These are phyloP conservation scores for Fagopyrum tataricum DNA, from an alignment of 148 eudicot genomes.

Conservation along the genomic window DNA sequence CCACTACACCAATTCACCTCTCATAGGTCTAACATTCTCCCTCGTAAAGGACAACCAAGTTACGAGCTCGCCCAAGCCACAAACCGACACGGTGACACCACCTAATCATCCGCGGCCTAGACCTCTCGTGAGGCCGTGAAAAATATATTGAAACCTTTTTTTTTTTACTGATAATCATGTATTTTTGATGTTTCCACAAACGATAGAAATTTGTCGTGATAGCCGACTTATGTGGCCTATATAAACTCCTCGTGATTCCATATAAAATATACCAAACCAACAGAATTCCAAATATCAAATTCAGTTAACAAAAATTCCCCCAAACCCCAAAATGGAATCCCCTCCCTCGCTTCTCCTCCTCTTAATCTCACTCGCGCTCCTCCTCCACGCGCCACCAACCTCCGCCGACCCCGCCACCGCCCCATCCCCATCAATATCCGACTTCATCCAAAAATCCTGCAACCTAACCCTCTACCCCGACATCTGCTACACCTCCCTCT, in stretches of 20 bases:
- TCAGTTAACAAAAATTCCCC: not conserved
- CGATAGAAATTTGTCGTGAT: not conserved
- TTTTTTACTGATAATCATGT: no score
- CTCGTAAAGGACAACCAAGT: no score
- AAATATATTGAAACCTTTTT: no score
- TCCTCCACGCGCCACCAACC: conserved; percentile 5
- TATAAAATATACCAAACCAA: not conserved
- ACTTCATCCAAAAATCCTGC: conserved; percentile 62
- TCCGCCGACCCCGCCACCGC: not conserved
- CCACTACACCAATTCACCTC: no score
- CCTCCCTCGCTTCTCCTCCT: not conserved
- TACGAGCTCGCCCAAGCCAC: no score
- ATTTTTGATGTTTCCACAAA: no score
- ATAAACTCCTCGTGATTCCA: not conserved
- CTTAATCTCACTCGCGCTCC: not conserved
- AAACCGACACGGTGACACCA: no score
- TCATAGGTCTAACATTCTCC: no score
- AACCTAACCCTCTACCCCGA: conserved; percentile 55
- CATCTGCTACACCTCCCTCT: conserved; percentile 54
- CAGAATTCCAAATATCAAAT: not conserved
- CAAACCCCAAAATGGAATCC: not conserved
- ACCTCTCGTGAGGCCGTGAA: no score
- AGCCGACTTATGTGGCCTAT: not conserved
- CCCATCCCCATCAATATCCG: conserved; percentile 13
- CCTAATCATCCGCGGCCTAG: no score